Evolutionary conservation across 345 rosid genomes (phyloP).

Genomic region (Gossypium sturtianum): DNA sequence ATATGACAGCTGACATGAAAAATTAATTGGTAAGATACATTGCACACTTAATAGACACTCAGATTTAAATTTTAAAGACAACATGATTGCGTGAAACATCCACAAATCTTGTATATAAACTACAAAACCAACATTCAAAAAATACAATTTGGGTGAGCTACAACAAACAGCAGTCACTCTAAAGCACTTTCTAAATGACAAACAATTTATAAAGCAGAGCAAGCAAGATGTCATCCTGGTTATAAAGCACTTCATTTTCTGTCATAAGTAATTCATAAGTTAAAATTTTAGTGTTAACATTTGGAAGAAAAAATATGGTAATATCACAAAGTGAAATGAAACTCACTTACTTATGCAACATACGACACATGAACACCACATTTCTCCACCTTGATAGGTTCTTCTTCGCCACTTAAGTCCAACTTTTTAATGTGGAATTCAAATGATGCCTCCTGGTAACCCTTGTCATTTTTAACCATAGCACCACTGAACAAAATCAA

Average conservation of each 20-base stretch:
- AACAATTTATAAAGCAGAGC: background rate
- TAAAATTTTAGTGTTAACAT: background rate
- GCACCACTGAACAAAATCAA: background rate
- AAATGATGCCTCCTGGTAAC: background rate
- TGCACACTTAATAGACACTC: fast-evolving
- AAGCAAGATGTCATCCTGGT: background rate
- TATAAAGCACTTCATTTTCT: background rate
- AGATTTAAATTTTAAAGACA: too few relatives aligned
- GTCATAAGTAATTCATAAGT: background rate
- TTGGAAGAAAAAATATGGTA: background rate
- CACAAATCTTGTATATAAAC: too few relatives aligned
- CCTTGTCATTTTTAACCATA: background rate
- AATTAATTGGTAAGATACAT: too few relatives aligned
- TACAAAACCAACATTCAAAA: too few relatives aligned
- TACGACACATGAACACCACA: background rate
- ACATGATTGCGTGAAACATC: too few relatives aligned
- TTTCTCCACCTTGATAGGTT: background rate
- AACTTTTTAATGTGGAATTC: background rate
- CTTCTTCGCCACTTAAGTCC: background rate
- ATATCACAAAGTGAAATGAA: background rate
- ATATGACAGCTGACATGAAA: too few relatives aligned
- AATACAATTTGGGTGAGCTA: too few relatives aligned
- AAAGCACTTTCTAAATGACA: background rate
- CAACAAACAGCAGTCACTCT: too few relatives aligned
- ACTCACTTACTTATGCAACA: background rate